Evolutionary conservation across 2,329 filamentous ascomycete genomes (phyloP).

Genomic region (Monosporascus sp.): DNA sequence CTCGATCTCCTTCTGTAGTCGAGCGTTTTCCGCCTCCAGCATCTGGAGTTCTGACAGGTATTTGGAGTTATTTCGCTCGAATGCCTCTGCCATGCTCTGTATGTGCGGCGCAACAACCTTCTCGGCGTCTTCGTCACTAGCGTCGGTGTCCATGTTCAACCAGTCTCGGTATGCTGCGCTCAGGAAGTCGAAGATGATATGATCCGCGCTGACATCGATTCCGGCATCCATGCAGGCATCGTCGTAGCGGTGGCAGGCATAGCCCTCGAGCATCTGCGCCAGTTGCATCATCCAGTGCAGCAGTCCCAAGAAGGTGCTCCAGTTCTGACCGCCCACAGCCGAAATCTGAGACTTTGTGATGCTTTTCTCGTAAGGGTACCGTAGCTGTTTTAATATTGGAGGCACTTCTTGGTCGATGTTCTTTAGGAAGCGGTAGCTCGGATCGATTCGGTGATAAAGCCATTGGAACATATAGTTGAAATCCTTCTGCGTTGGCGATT

Average conservation of each 20-base stretch:
- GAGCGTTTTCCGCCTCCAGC: conserved; percentile 80
- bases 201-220: conserved; percentile 80
- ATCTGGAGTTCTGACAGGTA: conserved; percentile 79
- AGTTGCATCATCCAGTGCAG: conserved; percentile 99
- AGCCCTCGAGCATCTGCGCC: conserved; percentile 87
- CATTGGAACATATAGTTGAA: conserved; percentile 98
- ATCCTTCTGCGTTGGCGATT: conserved; percentile 94
- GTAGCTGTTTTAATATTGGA: conserved; percentile 82
- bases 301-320: conserved; percentile 88
- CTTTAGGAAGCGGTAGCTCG: conserved; percentile 87
- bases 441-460: conserved; percentile 94
- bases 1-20: conserved; percentile 78
- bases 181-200: conserved; percentile 91
- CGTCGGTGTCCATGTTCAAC: conserved; percentile 87
- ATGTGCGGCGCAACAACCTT: conserved; percentile 77
- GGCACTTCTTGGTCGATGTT: conserved; percentile 94
- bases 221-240: conserved; percentile 85
- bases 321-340: conserved; percentile 93
- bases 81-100: conserved; percentile 79
- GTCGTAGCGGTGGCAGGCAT: conserved; percentile 72
- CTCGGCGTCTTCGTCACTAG: conserved; percentile 77
- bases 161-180: conserved; percentile 88
- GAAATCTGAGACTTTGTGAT: conserved; percentile 96
- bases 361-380: conserved; percentile 90
- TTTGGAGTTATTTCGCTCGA: conserved; percentile 77